A percentile compares a stretch with the other conserved stretches of the same genome.
phyloP scores from a whole-genome alignment of 1,139 yeast genomes.

The Lodderomyces beijingensis region DNA sequence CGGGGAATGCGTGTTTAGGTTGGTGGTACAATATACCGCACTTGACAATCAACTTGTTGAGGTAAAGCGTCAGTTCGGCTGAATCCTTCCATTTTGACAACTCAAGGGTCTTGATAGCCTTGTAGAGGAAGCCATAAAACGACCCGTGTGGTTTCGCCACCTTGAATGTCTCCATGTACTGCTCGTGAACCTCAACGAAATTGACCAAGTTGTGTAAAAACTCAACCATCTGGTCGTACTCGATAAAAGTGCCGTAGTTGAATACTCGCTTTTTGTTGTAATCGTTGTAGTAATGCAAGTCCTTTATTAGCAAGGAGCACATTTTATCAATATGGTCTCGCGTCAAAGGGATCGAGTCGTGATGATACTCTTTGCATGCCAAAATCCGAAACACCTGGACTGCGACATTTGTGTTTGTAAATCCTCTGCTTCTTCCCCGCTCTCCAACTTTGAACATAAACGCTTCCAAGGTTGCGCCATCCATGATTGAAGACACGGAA shows the following conservation, averaged over 20 bases:
- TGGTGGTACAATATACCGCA: constrained; percentile 29
- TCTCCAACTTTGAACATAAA: constrained; percentile 32
- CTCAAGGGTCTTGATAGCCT: too few species aligned
- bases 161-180: too few species aligned
- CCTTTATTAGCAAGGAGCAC: constrained; percentile 30
- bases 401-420: constrained; percentile 17
- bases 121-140: too few species aligned
- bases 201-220: constrained; percentile 7
- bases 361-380: constrained; percentile 18
- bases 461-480: constrained; percentile 19
- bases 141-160: too few species aligned
- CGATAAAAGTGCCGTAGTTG: constrained; percentile 2
- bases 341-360: constrained; percentile 16
- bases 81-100: too few species aligned
- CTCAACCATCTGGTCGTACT: constrained; percentile 6
- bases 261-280: constrained; percentile 20
- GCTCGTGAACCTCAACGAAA: constrained; percentile 3
- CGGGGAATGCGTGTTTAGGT: constrained; percentile 17
- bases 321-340: constrained; percentile 25
- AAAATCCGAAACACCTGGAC: constrained; percentile 23
- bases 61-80: too few species aligned
- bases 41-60: constrained; percentile 26
- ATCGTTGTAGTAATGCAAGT: constrained; percentile 33
- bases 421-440: constrained; percentile 18
- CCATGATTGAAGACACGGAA: constrained; percentile 6